phyloP scores from a whole-genome alignment of 2,329 filamentous ascomycete genomes.

The Ceratocystis diversiconidia region DNA sequence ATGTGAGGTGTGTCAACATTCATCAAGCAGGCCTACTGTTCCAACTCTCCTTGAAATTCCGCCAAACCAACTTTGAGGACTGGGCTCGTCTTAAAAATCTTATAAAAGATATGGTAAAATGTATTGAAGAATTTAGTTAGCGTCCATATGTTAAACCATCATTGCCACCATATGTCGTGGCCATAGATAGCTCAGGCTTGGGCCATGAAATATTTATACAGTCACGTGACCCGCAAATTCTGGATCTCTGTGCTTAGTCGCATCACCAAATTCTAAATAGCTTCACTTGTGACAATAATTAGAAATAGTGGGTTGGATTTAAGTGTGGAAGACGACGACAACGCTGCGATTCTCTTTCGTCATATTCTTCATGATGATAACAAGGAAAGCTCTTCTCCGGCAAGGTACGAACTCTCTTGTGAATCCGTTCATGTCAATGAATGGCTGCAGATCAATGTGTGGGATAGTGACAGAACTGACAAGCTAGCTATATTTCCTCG shows the following conservation, averaged over 20 bases:
- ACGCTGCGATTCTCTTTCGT: neutral
- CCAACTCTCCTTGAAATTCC: too few relatives aligned
- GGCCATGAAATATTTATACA: neutral
- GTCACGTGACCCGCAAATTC: conserved; percentile 17
- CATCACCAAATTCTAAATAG: conserved; percentile 18
- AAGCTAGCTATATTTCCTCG: neutral
- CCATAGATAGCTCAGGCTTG: neutral
- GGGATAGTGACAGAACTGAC: neutral
- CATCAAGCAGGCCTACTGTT: too few relatives aligned
- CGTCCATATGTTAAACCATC: too few relatives aligned
- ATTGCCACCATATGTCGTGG: neutral
- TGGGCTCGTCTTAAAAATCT: too few relatives aligned
- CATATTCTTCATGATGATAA: conserved; percentile 32
- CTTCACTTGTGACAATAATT: conserved; percentile 8
- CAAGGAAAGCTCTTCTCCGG: conserved; percentile 40
- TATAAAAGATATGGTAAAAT: too few relatives aligned
- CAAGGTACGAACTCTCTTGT: conserved; percentile 32
- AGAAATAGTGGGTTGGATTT: conserved; percentile 6
- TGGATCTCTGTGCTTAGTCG: conserved; percentile 1
- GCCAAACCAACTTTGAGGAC: too few relatives aligned
- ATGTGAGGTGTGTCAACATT: too few relatives aligned
- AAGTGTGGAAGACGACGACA: neutral
- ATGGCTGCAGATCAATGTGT: neutral
- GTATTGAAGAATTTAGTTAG: too few relatives aligned
- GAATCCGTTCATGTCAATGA: neutral